Conservation (phyloP, 371 early-diverging fungal species). For the Neoconidiobolus thromboides region DNA sequence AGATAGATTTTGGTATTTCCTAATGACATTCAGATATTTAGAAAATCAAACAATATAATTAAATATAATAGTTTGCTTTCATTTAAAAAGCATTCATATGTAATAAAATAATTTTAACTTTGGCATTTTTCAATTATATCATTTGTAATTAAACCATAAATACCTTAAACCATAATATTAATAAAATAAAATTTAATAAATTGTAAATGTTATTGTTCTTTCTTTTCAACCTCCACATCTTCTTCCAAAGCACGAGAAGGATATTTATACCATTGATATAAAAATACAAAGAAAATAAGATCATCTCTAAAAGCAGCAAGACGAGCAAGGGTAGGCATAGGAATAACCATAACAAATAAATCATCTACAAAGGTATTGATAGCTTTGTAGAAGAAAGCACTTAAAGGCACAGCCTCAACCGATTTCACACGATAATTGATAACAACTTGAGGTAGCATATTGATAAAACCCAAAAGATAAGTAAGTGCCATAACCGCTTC, state of each 20-base stretch:
- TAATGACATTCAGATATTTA: too few species aligned
- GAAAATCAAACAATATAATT: too few species aligned
- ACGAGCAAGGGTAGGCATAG: slow-evolving; percentile 30
- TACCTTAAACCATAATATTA: too few species aligned
- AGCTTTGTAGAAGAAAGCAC: slow-evolving; percentile 24
- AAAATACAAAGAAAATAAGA: slow-evolving; percentile 23
- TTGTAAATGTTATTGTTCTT: too few species aligned
- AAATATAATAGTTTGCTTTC: too few species aligned
- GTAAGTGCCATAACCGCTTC: slow-evolving; percentile 33
- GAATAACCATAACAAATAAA: slow-evolving; percentile 45
- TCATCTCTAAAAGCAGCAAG: slow-evolving; percentile 30
- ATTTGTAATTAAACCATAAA: too few species aligned
- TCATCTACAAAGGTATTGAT: slow-evolving; percentile 41
- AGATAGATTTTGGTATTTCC: too few species aligned
- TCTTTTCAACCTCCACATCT: too few species aligned
- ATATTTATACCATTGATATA: slow-evolving; percentile 33
- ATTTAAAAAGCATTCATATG: too few species aligned
- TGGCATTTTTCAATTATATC: too few species aligned
- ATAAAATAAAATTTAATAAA: too few species aligned
- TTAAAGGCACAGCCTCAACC: slow-evolving; percentile 37
- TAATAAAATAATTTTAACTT: too few species aligned
- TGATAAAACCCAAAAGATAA: slow-evolving; percentile 36
- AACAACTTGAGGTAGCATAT: slow-evolving; percentile 30
- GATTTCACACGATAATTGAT: slow-evolving; percentile 37
- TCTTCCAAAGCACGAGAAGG: slow-evolving; percentile 13